Base-by-base conservation (phyloP, 176 grass and related monocot species). In the Zizania latifolia region DNA sequence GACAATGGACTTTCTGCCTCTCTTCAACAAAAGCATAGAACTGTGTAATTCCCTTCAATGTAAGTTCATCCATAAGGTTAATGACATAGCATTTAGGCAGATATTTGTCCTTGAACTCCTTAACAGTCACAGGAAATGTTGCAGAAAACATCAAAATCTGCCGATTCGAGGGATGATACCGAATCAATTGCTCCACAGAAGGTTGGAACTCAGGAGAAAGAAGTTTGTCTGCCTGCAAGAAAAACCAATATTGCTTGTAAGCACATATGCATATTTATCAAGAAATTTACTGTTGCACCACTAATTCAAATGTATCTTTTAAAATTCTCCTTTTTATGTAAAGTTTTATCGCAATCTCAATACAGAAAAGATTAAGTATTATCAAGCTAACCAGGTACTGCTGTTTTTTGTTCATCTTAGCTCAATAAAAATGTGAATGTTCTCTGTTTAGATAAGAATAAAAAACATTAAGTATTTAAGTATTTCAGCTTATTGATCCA, bases 61-160 rank as follows among this genome's bases (percentile, higher is more conserved):
- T 97, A 78, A 97, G 90, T 76, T 97, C 93, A 28, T 97, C 93
- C 93, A 97, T 97, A 30, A 97, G 93, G 82, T 97, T 97, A 44
- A 97, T 93, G 46, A 97, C 65, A 65, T 90, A 97, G 41, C 90
- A 87, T 76, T 90, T 93, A 21, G 80, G 85, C 14, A 97, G 62
- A 70, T 90, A 97, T 76, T 83, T 93, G 23, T 90, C 93, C 79
- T 97, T 97, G 64, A 97, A 97, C 0, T 88, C 58, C 80, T 97
- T 93, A 32, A 97, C 85, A 33, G 90, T 90, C 17, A 97, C 93
- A 84, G 93, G 93, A 19, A 97, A 93, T 19, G 93, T 97, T 38
- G 93, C 93, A 45, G 93, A 97, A 72, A 97, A 97, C 90, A 97
- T 82, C 24, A 93, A 81, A 74, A 97, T 73, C 54, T 97, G 93